A percentile compares a stretch with the other conserved stretches of the same genome.
These are phyloP conservation scores for Chlamydomonas sp. DNA, from an alignment of 139 green algal species.

Conservation along the genomic window DNA sequence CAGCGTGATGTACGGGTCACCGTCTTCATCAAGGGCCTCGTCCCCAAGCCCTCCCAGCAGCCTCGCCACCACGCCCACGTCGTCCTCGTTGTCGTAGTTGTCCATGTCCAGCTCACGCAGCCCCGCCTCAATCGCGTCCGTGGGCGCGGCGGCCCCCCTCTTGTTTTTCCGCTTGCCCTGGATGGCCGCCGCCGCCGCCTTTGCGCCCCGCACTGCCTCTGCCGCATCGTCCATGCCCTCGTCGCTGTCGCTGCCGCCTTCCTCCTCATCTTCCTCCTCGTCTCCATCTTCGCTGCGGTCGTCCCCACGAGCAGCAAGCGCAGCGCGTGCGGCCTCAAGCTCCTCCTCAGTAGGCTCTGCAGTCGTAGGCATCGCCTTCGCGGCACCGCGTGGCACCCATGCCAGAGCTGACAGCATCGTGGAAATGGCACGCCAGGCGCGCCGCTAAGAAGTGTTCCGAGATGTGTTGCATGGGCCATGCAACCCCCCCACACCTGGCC, in stretches of 20 bases:
- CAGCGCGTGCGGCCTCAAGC: slow-evolving; percentile 25
- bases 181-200: background rate
- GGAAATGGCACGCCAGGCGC: too few relatives aligned
- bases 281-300: background rate
- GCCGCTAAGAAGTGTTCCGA: too few relatives aligned
- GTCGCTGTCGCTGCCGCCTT: background rate
- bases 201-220: slow-evolving; percentile 15
- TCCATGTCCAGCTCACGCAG: slow-evolving; percentile 95
- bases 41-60: slow-evolving; percentile 23
- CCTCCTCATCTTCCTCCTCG: slow-evolving; percentile 14
- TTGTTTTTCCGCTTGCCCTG: background rate
- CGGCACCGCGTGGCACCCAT: slow-evolving; percentile 71
- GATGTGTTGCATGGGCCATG: too few relatives aligned
- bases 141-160: background rate
- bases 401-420: slow-evolving; percentile 71
- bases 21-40: slow-evolving; percentile 35
- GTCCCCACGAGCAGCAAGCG: background rate
- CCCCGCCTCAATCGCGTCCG: slow-evolving; percentile 17
- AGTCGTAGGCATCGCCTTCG: slow-evolving; percentile 45
- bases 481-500: too few relatives aligned
- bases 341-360: slow-evolving; percentile 56
- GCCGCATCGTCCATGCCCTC: slow-evolving; percentile 9
- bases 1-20: slow-evolving; percentile 62
- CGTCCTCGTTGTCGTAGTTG: slow-evolving; percentile 80
- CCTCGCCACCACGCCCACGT: slow-evolving; percentile 35